Percentiles rank a stretch among this genome's conserved stretches.
Conservation (phyloP, 306 rosid species). For the Elaeagnus macrophylla region DNA sequence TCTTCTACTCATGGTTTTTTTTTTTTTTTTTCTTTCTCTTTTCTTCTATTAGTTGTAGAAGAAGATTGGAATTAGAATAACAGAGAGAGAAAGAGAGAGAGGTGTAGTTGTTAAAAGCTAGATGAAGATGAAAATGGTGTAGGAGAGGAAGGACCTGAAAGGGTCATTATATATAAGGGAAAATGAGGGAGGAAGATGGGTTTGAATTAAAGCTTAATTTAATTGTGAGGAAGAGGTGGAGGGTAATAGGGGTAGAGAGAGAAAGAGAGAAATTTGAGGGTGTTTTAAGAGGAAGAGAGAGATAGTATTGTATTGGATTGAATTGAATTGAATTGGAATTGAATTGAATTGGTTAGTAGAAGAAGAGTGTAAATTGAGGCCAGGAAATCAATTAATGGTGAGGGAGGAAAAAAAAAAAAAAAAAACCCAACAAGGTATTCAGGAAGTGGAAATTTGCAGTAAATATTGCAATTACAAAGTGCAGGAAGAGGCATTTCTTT, state of each 20-base stretch:
- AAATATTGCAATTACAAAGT: constrained; percentile 50
- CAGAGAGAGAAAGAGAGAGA: background rate
- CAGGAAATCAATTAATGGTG: constrained; percentile 72
- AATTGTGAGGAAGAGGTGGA: constrained; percentile 59
- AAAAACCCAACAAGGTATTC: constrained; percentile 59
- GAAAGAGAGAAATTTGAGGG: constrained; percentile 25
- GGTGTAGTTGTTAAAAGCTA: constrained; percentile 1
- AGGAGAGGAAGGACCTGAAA: constrained; percentile 28
- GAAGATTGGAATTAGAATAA: too few species aligned
- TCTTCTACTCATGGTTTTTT: constrained; percentile 52
- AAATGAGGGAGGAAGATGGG: constrained; percentile 36
- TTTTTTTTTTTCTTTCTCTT: too few species aligned
- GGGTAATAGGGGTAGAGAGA: constrained; percentile 28
- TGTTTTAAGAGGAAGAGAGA: constrained; percentile 19
- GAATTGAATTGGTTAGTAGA: constrained; percentile 53
- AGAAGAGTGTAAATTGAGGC: constrained; percentile 76
- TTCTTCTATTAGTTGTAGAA: too few species aligned
- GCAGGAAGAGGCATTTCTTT: constrained; percentile 42
- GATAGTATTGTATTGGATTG: constrained; percentile 25
- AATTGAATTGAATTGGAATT: constrained; percentile 41
- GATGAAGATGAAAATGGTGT: constrained; percentile 16
- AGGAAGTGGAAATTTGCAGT: constrained; percentile 71
- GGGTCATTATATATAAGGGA: constrained; percentile 44
- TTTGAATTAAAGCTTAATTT: constrained; percentile 49
- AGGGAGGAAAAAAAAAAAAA: background rate